Conservation (phyloP, 345 rosid genomes). For the Punica granatum region DNA sequence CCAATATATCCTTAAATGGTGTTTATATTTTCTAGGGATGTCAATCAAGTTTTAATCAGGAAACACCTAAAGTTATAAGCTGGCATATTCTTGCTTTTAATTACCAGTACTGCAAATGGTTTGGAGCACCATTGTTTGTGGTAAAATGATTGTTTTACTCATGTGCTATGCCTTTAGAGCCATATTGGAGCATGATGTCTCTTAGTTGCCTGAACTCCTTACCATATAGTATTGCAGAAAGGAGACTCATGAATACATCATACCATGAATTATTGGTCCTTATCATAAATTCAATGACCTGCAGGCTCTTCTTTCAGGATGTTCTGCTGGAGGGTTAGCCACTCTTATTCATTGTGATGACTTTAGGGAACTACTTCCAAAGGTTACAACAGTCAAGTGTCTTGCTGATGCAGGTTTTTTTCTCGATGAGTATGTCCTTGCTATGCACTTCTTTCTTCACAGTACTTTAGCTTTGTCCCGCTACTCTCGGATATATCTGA, state of each 20-base stretch:
- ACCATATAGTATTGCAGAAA: not conserved
- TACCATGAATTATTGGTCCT: not conserved
- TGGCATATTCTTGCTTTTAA: not conserved
- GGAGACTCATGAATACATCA: not conserved
- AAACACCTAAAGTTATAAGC: not conserved
- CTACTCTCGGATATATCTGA: not conserved
- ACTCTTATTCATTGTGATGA: slow-evolving; percentile 78
- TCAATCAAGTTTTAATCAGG: not conserved
- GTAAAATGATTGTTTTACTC: not conserved
- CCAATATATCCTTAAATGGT: not conserved
- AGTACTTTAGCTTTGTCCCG: not conserved
- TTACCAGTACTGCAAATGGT: not conserved
- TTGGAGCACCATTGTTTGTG: not conserved
- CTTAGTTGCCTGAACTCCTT: not conserved
- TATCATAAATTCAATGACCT: not conserved
- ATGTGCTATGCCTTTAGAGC: not conserved
- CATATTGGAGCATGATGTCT: not conserved
- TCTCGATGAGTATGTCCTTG: slow-evolving; percentile 73
- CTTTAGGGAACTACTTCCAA: slow-evolving; percentile 57
- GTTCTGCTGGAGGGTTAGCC: slow-evolving; percentile 97
- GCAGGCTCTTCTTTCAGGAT: slow-evolving; percentile 90
- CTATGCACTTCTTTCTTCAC: not conserved
- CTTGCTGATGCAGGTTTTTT: slow-evolving; percentile 91
- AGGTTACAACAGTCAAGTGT: slow-evolving; percentile 68
- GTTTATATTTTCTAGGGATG: not conserved